These are phyloP conservation scores for Pelargonium cotyledonis DNA, from an alignment of 441 rosid genomes.

Conservation along the genomic window DNA sequence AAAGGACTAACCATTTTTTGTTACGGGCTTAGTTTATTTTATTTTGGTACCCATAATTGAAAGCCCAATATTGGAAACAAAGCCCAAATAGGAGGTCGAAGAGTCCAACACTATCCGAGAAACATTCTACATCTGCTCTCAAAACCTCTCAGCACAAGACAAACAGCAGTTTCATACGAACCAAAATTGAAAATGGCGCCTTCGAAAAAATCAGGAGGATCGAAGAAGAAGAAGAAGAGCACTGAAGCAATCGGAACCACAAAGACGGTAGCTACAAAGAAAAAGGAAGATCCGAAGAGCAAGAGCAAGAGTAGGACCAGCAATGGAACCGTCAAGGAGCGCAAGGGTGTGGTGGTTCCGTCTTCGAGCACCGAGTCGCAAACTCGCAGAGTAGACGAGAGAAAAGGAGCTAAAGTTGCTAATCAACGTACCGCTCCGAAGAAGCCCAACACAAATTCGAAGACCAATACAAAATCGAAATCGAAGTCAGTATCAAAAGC, in stretches of 20 bases:
- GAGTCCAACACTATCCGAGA: too few species aligned
- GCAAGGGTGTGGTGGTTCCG: slow-evolving; percentile 20
- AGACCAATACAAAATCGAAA: neutral
- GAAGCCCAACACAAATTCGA: neutral
- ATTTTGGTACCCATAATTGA: too few species aligned
- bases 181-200: slow-evolving; percentile 5
- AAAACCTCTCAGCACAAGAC: neutral
- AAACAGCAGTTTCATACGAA: neutral
- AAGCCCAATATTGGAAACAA: too few species aligned
- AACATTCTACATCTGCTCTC: too few species aligned
- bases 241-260: neutral
- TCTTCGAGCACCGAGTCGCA: slow-evolving; percentile 35
- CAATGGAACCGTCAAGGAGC: slow-evolving; percentile 25
- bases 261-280: neutral
- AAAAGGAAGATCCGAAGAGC: slow-evolving; percentile 10
- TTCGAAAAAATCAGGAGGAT: slow-evolving; percentile 16
- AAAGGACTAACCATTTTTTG: too few species aligned
- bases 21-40: too few species aligned
- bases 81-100: too few species aligned
- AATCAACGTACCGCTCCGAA: slow-evolving; percentile 8
- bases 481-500: slow-evolving; percentile 11
- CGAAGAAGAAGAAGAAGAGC: slow-evolving; percentile 14
- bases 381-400: neutral
- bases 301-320: slow-evolving; percentile 19
- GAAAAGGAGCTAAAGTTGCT: slow-evolving; percentile 10